Evolutionary conservation across 2,329 filamentous ascomycete genomes (phyloP).

Genomic region (Botrytis aclada): DNA sequence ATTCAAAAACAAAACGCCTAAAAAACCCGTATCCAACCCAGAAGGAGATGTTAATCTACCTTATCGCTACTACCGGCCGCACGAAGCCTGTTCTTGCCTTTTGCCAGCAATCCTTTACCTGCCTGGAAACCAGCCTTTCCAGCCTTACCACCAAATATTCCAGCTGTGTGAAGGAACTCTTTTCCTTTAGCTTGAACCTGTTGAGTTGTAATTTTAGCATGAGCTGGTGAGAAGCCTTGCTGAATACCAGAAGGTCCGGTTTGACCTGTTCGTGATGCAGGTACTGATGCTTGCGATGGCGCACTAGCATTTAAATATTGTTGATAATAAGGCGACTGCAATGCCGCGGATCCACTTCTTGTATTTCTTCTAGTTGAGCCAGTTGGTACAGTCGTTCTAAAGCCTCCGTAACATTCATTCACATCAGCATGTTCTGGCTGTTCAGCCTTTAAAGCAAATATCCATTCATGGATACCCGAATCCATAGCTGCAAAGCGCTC

Average conservation of each 20-base stretch:
- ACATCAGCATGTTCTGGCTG: conserved; percentile 49
- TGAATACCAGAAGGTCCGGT: conserved; percentile 28
- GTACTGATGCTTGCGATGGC: conserved; percentile 30
- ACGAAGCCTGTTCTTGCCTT: conserved; percentile 79
- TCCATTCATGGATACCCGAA: conserved; percentile 66
- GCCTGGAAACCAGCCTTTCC: conserved; percentile 65
- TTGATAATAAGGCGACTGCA: conserved; percentile 53
- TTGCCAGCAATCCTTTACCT: conserved; percentile 86
- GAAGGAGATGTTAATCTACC: conserved; percentile 67
- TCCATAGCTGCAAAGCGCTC: conserved; percentile 68
- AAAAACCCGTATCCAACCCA: conserved; percentile 32
- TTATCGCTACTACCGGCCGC: conserved; percentile 67
- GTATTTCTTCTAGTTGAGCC: conserved; percentile 28
- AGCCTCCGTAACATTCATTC: conserved; percentile 24
- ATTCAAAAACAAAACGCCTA: conserved; percentile 31
- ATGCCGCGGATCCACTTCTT: conserved; percentile 24
- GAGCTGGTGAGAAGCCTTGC: conserved; percentile 30
- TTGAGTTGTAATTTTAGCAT: conserved; percentile 35
- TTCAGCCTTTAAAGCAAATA: conserved; percentile 45
- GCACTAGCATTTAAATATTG: conserved; percentile 53
- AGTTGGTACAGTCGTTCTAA: conserved; percentile 23
- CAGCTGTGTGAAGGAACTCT: conserved; percentile 81
- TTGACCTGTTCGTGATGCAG: conserved; percentile 24
- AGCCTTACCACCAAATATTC: conserved; percentile 64
- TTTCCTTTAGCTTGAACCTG: conserved; percentile 68